phyloP scores from a whole-genome alignment of 495 filamentous ascomycete species.

The Daldinia loculata region DNA sequence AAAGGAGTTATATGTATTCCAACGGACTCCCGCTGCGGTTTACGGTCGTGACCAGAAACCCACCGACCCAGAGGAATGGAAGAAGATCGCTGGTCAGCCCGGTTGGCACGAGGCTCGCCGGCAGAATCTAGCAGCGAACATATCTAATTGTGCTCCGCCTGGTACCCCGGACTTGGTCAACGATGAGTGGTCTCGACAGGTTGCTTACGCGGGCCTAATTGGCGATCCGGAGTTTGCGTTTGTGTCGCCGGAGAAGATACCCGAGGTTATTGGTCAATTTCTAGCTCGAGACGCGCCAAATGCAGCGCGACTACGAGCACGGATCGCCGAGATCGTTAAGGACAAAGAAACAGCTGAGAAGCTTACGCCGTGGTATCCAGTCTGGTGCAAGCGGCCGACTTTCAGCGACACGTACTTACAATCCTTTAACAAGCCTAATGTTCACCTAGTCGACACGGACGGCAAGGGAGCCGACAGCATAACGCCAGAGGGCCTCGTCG shows the following conservation, averaged over 20 bases:
- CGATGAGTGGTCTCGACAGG: constrained; percentile 52
- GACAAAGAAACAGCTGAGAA: constrained; percentile 53
- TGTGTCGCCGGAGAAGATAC: constrained; percentile 48
- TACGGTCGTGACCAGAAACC: constrained; percentile 56
- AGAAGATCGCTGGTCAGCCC: constrained; percentile 48
- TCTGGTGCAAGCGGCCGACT: constrained; percentile 58
- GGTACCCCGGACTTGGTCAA: constrained; percentile 51
- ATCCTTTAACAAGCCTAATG: constrained; percentile 54
- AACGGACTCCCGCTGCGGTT: constrained; percentile 64
- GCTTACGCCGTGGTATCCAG: constrained; percentile 57
- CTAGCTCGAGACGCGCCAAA: constrained; percentile 40
- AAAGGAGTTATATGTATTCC: constrained; percentile 63
- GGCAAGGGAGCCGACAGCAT: constrained; percentile 58
- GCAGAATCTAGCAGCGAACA: constrained; percentile 46
- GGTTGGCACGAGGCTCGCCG: constrained; percentile 58
- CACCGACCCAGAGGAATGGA: constrained; percentile 59
- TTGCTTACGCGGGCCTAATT: constrained; percentile 43
- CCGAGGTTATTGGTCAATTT: constrained; percentile 46
- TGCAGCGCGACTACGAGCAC: constrained; percentile 44
- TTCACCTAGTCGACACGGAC: constrained; percentile 63
- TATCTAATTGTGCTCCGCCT: constrained; percentile 40
- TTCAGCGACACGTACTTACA: constrained; percentile 59
- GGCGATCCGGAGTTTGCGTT: constrained; percentile 43
- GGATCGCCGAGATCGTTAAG: constrained; percentile 55
- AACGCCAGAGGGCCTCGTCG: constrained; percentile 51